Evolutionary conservation across 192 early-diverging fungal species (phyloP).

Genomic region (Rhizoclosmatium globosum): DNA sequence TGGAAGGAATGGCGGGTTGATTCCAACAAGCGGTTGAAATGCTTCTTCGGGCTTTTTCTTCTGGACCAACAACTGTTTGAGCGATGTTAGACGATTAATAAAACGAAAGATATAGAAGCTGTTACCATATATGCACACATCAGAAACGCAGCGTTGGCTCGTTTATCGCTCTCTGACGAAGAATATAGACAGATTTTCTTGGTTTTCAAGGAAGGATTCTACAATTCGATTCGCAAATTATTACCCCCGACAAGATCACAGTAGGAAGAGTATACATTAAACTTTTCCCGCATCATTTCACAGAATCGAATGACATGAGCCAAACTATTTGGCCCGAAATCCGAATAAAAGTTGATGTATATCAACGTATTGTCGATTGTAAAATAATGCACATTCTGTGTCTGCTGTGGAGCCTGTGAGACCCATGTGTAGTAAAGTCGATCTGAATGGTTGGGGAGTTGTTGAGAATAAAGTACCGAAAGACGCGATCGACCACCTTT

Average conservation of each 20-base stretch:
- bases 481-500: conserved; percentile 35
- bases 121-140: conserved; percentile 74
- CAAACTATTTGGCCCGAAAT: conserved; percentile 76
- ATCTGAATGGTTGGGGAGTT: conserved; percentile 44
- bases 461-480: neutral
- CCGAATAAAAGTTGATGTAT: conserved; percentile 70
- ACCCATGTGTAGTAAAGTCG: conserved; percentile 69
- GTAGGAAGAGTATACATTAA: conserved; percentile 55
- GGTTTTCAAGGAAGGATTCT: conserved; percentile 56
- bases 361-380: conserved; percentile 65
- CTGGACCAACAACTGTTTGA: conserved; percentile 61
- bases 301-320: conserved; percentile 70
- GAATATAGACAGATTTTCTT: conserved; percentile 69
- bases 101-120: neutral
- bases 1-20: conserved; percentile 63
- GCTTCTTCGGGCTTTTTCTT: conserved; percentile 72
- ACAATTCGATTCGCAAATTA: neutral
- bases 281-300: conserved; percentile 65
- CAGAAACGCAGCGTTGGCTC: conserved; percentile 75
- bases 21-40: conserved; percentile 52
- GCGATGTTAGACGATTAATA: neutral
- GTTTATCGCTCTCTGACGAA: conserved; percentile 61
- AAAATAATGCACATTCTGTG: conserved; percentile 60
- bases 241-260: neutral
- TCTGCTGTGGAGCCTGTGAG: conserved; percentile 47